Evolutionary conservation across 371 early-diverging fungal species (phyloP).

Genomic region (Gilbertella persicaria): DNA sequence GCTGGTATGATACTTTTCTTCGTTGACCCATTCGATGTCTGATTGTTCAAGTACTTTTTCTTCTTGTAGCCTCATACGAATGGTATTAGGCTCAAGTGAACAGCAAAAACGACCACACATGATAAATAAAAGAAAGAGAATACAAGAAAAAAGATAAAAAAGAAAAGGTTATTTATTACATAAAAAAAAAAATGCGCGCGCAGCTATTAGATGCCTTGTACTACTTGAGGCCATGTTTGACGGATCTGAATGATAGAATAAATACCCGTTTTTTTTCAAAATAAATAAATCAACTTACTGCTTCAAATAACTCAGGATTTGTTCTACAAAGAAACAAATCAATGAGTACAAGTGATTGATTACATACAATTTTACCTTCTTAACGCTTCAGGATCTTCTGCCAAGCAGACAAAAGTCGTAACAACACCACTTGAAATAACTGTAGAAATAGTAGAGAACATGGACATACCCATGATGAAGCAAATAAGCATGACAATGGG

Average conservation of each 20-base stretch:
- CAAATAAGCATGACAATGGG: conserved; percentile 56
- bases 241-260: conserved; percentile 40
- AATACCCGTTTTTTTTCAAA: background rate
- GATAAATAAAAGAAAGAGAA: conserved; percentile 1
- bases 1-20: conserved; percentile 44
- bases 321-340: conserved; percentile 39
- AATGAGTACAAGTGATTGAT: too few relatives aligned
- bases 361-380: too few relatives aligned
- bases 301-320: conserved; percentile 65
- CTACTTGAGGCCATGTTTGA: conserved; percentile 63
- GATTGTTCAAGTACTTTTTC: conserved; percentile 31
- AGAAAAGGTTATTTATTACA: too few relatives aligned
- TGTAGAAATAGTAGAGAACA: conserved; percentile 68
- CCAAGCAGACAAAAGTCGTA: conserved; percentile 84
- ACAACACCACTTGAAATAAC: conserved; percentile 81
- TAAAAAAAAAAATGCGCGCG: background rate
- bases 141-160: background rate
- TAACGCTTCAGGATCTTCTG: conserved; percentile 79
- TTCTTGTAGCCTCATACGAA: conserved; percentile 32
- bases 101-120: conserved; percentile 50
- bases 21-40: conserved; percentile 38
- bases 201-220: conserved; percentile 51
- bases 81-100: conserved; percentile 32
- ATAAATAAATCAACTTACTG: conserved; percentile 19
- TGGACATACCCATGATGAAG: conserved; percentile 70